Evolutionary conservation across 805 yeast species (phyloP).

Genomic region (Debaryomyces prosopidis): DNA sequence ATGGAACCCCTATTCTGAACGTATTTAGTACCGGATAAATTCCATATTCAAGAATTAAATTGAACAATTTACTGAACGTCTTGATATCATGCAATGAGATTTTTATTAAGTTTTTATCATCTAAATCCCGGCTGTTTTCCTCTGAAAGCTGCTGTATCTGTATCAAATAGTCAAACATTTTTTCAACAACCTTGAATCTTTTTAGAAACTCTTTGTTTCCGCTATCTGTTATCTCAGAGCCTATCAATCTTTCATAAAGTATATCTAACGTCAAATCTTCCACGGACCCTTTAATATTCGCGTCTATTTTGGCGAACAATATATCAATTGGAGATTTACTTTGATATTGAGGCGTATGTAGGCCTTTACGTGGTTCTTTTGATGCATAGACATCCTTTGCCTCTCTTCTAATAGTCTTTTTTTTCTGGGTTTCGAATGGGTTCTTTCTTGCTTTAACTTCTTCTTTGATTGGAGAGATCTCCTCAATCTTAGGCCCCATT

Average conservation of each 20-base stretch:
- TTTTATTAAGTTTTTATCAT: conserved; percentile 44
- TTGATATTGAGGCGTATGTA: conserved; percentile 28
- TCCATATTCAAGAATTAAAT: conserved; percentile 67
- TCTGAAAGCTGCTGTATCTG: conserved; percentile 40
- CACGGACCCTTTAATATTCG: conserved; percentile 20
- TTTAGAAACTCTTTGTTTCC: conserved; percentile 1
- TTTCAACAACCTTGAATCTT: conserved; percentile 22
- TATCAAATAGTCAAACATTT: conserved; percentile 34
- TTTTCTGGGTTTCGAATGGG: conserved; percentile 28
- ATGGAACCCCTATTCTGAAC: conserved; percentile 60
- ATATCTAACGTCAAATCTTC: conserved; percentile 20
- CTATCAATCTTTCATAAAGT: conserved; percentile 12
- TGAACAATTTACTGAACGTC: conserved; percentile 63
- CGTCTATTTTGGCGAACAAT: conserved; percentile 31
- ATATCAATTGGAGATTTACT: conserved; percentile 35
- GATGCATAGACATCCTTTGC: conserved; percentile 32
- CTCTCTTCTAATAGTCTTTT: conserved; percentile 29
- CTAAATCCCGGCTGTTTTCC: conserved; percentile 15
- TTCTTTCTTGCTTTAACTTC: conserved; percentile 15
- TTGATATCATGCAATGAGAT: conserved; percentile 87
- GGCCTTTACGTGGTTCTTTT: conserved; percentile 24
- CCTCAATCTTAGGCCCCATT: conserved; percentile 27
- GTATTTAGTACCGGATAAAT: conserved; percentile 61
- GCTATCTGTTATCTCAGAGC: background rate
- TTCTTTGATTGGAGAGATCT: background rate